Base-by-base conservation (phyloP, 345 rosid genomes). In the Euclidium syriacum region DNA sequence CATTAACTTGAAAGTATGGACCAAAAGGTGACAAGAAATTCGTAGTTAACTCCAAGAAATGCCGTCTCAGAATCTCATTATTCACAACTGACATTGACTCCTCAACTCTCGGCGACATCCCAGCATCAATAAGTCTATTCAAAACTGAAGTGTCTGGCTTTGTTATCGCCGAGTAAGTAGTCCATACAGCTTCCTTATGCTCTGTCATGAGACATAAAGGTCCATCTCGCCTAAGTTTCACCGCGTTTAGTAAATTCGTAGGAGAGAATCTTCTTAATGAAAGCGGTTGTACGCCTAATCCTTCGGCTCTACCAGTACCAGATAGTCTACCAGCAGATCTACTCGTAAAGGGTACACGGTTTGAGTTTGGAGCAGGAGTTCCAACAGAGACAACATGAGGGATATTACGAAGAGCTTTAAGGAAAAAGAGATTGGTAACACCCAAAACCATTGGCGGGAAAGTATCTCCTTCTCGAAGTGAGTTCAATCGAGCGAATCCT, bases 131-230 rank as follows among this genome's bases (percentile, higher is more conserved):
- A 41, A 94, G 96, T 68, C 97, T 84, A 71, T 90, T 94, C 82
- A 94, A 75, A 52, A 94, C 81, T 29, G 96, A 87, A 66, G 96
- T 94, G 77, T 94, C 99, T 4, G 96, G 99, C 77, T 90, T 90
- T 3, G 96, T 94, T 64, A 86, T 74, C 47, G 97, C 79, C 49
- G 80, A 54, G 66, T 90, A 87, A 60, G 81, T 77, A 64, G 88
- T 94, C 99, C 99, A 94, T 25, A 94, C 60, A 65, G 97, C 97
- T 82, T 94, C 99, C 83, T 84, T 94, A 70, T 94, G 99, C 74
- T 90, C 99, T 24, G 96, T 81, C 97, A 94, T 90, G 60, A 94
- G 95, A 79, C 96, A 84, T 33, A 94, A 78, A 29, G 99, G 99
- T 27, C 99, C 97, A 48, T 94, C 99, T 75, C 99, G 78, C 68